phyloP scores from a whole-genome alignment of 371 early-diverging fungal genomes.

The Lichtheimia ornata region DNA sequence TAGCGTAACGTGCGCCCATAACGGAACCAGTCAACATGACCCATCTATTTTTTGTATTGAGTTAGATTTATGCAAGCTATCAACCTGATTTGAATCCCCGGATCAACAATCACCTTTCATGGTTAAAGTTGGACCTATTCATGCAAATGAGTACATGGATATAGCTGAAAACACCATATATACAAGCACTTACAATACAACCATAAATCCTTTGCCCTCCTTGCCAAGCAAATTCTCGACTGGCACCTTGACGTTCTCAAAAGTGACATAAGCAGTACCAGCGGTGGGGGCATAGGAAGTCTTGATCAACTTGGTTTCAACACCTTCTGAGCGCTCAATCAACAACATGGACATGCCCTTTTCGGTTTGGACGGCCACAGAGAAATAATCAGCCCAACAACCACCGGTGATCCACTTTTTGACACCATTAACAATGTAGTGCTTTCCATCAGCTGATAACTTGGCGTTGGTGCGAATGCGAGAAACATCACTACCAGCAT shows the following conservation, averaged over 20 bases:
- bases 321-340: conserved; percentile 58
- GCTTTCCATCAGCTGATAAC: conserved; percentile 69
- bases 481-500: conserved; percentile 82
- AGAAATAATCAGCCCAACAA: conserved; percentile 60
- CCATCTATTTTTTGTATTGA: conserved; percentile 3
- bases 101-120: conserved; percentile 3
- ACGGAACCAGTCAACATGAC: conserved; percentile 25
- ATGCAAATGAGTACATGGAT: not conserved
- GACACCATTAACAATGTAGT: conserved; percentile 71
- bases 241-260: conserved; percentile 71
- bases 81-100: not conserved
- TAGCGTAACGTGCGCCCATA: conserved; percentile 17
- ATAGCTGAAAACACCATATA: too few species aligned
- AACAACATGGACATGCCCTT: conserved; percentile 66
- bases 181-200: conserved; percentile 28
- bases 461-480: conserved; percentile 69
- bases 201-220: conserved; percentile 70
- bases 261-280: conserved; percentile 53
- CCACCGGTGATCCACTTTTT: conserved; percentile 78
- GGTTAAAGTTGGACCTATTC: conserved; percentile 19
- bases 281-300: conserved; percentile 61
- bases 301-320: conserved; percentile 61
- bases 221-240: conserved; percentile 71
- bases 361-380: conserved; percentile 65
- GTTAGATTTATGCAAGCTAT: not conserved